Conservation (phyloP, 257 asterid species). For the Buddleja alternifolia region DNA sequence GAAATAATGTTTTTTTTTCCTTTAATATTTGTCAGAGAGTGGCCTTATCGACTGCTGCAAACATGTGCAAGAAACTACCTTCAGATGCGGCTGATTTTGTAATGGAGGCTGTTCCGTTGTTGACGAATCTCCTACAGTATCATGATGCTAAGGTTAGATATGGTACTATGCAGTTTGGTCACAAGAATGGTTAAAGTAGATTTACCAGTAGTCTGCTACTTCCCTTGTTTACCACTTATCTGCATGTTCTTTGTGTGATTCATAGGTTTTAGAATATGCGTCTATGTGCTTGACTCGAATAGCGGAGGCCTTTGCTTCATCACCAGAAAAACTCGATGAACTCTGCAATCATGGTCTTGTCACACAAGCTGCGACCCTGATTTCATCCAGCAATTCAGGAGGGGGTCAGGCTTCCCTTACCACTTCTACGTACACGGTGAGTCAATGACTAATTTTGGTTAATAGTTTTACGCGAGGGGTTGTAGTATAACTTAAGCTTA, state of each 20-base stretch:
- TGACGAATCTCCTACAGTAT: constrained; percentile 96
- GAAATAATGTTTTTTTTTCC: constrained; percentile 8
- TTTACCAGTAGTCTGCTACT: constrained; percentile 6
- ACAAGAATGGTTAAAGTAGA: not conserved
- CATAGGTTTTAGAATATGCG: constrained; percentile 92
- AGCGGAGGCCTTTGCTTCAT: constrained; percentile 97
- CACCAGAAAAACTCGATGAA: constrained; percentile 92
- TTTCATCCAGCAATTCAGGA: constrained; percentile 84
- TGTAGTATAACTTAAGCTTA: constrained; percentile 31
- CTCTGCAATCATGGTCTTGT: constrained; percentile 97
- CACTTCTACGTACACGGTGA: constrained; percentile 91
- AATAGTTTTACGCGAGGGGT: constrained; percentile 23
- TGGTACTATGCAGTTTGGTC: constrained; percentile 1
- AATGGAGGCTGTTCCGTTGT: constrained; percentile 97
- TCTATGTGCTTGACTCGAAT: constrained; percentile 96
- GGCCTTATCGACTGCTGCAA: constrained; percentile 96
- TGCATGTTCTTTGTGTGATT: constrained; percentile 19
- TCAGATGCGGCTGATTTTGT: constrained; percentile 98
- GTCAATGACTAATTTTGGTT: constrained; percentile 20
- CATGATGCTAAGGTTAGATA: constrained; percentile 89
- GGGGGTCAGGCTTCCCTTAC: constrained; percentile 96
- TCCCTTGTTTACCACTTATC: not conserved
- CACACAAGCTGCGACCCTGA: constrained; percentile 86
- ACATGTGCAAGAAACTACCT: constrained; percentile 97
- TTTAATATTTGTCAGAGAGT: constrained; percentile 65